phyloP scores from a whole-genome alignment of 331 rosid genomes.

The Malus hybrid region DNA sequence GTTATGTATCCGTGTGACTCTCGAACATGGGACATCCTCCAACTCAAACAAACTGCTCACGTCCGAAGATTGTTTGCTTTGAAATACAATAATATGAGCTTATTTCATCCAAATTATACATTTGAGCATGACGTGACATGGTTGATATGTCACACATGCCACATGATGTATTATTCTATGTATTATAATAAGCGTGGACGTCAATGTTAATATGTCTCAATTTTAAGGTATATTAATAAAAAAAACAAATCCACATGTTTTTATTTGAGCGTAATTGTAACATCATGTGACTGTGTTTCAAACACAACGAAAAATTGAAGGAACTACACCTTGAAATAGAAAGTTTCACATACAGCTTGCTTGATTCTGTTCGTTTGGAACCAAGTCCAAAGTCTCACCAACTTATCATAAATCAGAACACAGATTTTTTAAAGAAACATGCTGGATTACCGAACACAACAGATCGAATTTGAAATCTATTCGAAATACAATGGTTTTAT shows the following conservation, averaged over 20 bases:
- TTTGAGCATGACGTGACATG: no score
- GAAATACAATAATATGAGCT: background rate
- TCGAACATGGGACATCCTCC: no score
- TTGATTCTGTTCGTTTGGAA: background rate
- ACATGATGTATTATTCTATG: no score
- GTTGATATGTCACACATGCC: no score
- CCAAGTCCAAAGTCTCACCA: background rate
- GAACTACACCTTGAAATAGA: background rate
- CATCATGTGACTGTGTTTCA: no score
- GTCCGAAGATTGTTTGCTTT: background rate
- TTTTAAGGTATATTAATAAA: no score
- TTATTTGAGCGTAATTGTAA: no score
- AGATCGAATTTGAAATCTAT: constrained; percentile 9
- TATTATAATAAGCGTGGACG: background rate
- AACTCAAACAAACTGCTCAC: no score
- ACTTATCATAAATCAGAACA: background rate
- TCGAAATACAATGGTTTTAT: background rate
- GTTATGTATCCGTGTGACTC: no score
- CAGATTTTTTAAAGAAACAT: background rate
- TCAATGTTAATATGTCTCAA: background rate
- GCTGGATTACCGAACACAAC: background rate
- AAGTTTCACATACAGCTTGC: background rate
- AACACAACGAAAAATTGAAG: background rate
- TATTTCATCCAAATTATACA: no score
- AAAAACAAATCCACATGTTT: background rate